A percentile compares a stretch with the other conserved stretches of the same genome.
Evolutionary conservation across 805 yeast genomes (phyloP).

Genomic region (Kodamaea kaohsiungensis): DNA sequence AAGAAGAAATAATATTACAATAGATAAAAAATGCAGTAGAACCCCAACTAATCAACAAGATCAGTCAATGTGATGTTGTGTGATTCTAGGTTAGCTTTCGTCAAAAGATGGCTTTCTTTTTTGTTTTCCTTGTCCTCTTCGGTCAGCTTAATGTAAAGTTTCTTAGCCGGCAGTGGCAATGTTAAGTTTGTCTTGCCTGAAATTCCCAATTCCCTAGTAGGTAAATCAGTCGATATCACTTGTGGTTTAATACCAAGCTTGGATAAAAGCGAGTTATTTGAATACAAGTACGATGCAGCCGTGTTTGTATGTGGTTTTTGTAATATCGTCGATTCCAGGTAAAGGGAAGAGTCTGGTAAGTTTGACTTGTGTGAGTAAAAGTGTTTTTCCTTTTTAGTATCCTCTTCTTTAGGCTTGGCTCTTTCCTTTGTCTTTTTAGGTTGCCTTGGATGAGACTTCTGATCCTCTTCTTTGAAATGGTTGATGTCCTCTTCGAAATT

Average conservation of each 20-base stretch:
- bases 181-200: slow-evolving; percentile 9
- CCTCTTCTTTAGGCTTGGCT: background rate
- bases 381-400: slow-evolving; percentile 12
- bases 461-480: slow-evolving; percentile 22
- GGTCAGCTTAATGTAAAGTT: slow-evolving; percentile 8
- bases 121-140: slow-evolving; percentile 18
- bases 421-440: slow-evolving; percentile 3
- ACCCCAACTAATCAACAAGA: slow-evolving; percentile 11
- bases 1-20: background rate
- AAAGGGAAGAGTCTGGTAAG: slow-evolving; percentile 34
- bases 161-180: slow-evolving; percentile 7
- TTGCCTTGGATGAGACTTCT: background rate
- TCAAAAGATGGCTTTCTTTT: slow-evolving; percentile 24
- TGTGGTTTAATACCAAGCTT: slow-evolving; percentile 44
- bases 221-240: slow-evolving; percentile 35
- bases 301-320: slow-evolving; percentile 19
- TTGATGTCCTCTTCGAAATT: slow-evolving; percentile 52
- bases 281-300: slow-evolving; percentile 32
- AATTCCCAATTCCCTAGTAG: slow-evolving; percentile 13
- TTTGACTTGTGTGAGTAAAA: slow-evolving; percentile 26
- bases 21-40: background rate
- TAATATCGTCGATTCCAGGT: slow-evolving; percentile 34
- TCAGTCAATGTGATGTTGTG: slow-evolving; percentile 20
- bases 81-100: slow-evolving; percentile 29
- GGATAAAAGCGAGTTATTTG: slow-evolving; percentile 37